These are phyloP conservation scores for Sporodiniella umbellata DNA, from an alignment of 371 early-diverging fungal genomes.

Conservation along the genomic window DNA sequence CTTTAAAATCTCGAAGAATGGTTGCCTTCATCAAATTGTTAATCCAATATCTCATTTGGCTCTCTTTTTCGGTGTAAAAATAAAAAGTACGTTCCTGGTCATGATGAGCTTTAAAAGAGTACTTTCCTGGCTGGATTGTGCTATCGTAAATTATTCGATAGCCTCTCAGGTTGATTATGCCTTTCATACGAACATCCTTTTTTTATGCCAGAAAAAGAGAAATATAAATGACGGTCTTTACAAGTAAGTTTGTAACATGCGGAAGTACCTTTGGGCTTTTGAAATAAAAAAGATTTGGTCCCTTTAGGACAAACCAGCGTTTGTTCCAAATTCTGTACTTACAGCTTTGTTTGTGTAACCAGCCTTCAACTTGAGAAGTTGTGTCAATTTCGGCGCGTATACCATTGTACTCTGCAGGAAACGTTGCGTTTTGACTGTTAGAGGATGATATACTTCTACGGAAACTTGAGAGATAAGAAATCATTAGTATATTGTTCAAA, in stretches of 20 bases:
- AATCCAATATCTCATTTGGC: slow-evolving; percentile 52
- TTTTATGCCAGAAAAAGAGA: no score
- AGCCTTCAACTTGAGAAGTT: slow-evolving; percentile 62
- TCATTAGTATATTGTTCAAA: background rate
- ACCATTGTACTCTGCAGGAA: slow-evolving; percentile 12
- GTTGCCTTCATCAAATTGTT: slow-evolving; percentile 66
- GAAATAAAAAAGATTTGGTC: slow-evolving; percentile 59
- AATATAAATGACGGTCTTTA: no score
- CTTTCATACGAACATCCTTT: slow-evolving; percentile 49
- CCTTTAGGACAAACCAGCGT: slow-evolving; percentile 70
- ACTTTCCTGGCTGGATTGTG: slow-evolving; percentile 58
- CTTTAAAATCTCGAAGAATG: slow-evolving; percentile 52
- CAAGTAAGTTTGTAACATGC: background rate
- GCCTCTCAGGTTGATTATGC: slow-evolving; percentile 51
- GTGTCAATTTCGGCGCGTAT: slow-evolving; percentile 18
- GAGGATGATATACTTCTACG: background rate
- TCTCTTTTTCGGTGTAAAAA: slow-evolving; percentile 56
- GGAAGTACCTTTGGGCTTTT: slow-evolving; percentile 62
- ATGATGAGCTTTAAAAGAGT: slow-evolving; percentile 65
- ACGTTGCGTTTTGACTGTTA: slow-evolving; percentile 1
- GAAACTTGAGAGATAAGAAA: background rate
- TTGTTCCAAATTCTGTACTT: slow-evolving; percentile 67
- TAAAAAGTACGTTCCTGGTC: slow-evolving; percentile 54
- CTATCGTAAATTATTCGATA: slow-evolving; percentile 54
- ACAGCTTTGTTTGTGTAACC: slow-evolving; percentile 65